Conservation (phyloP, 2,329 filamentous ascomycete genomes). For the Aplosporella prunicola region DNA sequence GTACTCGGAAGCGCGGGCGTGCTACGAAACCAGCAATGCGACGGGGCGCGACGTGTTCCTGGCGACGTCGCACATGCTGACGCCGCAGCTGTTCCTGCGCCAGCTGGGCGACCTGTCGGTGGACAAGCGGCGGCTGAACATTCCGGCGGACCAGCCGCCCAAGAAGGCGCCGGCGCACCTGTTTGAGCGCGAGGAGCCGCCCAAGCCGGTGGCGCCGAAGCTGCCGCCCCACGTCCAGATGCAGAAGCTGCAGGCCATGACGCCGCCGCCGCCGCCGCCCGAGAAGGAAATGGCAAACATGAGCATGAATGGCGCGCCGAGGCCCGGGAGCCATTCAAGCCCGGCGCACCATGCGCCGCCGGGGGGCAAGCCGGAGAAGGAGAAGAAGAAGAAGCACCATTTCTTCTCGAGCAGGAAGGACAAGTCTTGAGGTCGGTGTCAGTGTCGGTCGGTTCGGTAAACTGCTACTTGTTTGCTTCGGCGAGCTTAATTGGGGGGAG, state of each 20-base stretch:
- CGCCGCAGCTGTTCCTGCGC: conserved; percentile 69
- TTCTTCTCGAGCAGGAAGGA: conserved; percentile 29
- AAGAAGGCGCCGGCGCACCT: conserved; percentile 78
- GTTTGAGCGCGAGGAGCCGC: conserved; percentile 59
- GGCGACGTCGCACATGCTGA: conserved; percentile 85
- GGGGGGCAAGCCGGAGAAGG: conserved; percentile 32
- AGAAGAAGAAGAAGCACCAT: conserved; percentile 50
- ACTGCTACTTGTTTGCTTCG: neutral
- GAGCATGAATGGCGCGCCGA: conserved; percentile 10
- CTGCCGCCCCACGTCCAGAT: conserved; percentile 29
- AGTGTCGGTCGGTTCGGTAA: neutral
- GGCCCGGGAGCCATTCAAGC: conserved; percentile 5
- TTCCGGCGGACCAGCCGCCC: conserved; percentile 71
- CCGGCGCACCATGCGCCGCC: conserved; percentile 16
- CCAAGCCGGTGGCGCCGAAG: conserved; percentile 45
- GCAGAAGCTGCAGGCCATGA: conserved; percentile 12
- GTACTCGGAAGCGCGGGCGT: conserved; percentile 78
- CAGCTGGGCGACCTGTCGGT: conserved; percentile 73
- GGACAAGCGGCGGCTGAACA: conserved; percentile 64
- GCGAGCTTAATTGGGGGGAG: no score
- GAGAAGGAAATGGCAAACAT: conserved; percentile 21
- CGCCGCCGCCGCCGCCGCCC: conserved; percentile 25
- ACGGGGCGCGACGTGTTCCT: conserved; percentile 78
- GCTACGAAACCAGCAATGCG: conserved; percentile 72
- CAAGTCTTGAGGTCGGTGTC: conserved; percentile 9